These are phyloP conservation scores for Leishmania turanica DNA, from an alignment of 208 protist species.

Conservation along the genomic window DNA sequence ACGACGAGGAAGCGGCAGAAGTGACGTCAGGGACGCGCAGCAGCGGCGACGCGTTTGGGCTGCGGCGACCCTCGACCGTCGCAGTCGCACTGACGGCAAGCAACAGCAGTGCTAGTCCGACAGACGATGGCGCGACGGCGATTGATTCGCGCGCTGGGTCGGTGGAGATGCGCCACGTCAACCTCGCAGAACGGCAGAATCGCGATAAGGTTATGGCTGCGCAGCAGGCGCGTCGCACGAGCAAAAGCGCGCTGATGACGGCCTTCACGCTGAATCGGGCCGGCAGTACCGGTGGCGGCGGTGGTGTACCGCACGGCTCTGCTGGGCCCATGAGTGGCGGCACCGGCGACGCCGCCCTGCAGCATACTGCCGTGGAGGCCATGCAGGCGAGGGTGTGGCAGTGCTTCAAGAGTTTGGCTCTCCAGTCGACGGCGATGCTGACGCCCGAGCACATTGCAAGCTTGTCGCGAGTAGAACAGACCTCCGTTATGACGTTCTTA, in stretches of 20 bases:
- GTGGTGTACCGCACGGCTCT: neutral
- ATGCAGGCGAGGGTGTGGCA: constrained; percentile 35
- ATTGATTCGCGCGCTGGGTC: neutral
- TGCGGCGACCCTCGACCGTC: neutral
- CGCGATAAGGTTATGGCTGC: constrained; percentile 27
- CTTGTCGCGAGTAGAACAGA: constrained; percentile 34
- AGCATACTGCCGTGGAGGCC: constrained; percentile 20
- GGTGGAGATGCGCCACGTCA: constrained; percentile 27
- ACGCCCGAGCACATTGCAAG: constrained; percentile 2
- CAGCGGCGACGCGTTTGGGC: neutral
- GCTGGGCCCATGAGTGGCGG: neutral
- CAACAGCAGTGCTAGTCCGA: neutral
- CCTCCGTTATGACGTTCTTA: constrained; percentile 30
- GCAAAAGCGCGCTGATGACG: constrained; percentile 20
- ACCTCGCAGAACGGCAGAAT: constrained; percentile 24
- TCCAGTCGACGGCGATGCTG: constrained; percentile 33
- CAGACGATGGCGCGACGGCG: neutral
- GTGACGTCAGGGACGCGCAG: neutral
- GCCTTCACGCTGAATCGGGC: constrained; percentile 12
- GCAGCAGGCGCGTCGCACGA: constrained; percentile 32
- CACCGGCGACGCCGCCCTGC: constrained; percentile 9
- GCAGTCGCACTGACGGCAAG: neutral
- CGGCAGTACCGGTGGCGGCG: neutral
- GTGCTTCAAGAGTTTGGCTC: constrained; percentile 18
- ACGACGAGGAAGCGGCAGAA: neutral